Conservation (phyloP, 2,329 filamentous ascomycete species). For the Trichophyton simii region DNA sequence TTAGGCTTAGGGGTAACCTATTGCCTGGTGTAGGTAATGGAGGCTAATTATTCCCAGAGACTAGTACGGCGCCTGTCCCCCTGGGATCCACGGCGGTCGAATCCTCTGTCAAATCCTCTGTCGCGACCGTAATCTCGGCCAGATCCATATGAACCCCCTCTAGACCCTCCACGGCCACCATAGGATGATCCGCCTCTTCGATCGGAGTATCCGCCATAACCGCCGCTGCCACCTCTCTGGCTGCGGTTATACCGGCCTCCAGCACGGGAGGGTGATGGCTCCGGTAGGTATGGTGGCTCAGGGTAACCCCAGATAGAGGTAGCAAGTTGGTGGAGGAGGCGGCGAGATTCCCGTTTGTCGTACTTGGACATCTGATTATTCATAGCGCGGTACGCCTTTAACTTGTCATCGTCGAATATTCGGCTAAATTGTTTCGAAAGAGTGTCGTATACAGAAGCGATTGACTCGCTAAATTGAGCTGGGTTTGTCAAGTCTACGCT, state of each 20-base stretch:
- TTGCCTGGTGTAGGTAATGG: neutral
- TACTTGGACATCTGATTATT: neutral
- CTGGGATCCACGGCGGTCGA: neutral
- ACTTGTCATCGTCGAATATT: neutral
- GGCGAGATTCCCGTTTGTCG: conserved; percentile 1
- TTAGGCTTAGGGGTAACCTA: neutral
- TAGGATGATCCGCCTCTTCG: neutral
- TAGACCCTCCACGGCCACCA: neutral
- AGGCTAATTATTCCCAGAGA: neutral
- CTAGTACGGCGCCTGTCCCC: neutral
- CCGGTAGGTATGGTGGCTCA: conserved; percentile 7
- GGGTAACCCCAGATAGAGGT: conserved; percentile 30
- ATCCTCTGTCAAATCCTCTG: neutral
- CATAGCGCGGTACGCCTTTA: neutral
- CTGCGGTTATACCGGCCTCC: neutral
- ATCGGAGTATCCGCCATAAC: neutral
- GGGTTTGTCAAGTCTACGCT: conserved; percentile 25
- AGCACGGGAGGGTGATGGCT: neutral
- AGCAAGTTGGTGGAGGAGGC: conserved; percentile 20
- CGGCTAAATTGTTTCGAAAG: neutral
- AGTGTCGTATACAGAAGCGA: neutral
- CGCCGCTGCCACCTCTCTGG: neutral
- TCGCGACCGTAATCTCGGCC: neutral
- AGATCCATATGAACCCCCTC: neutral
- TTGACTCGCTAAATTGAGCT: conserved; percentile 10